A percentile compares a stretch with the other conserved stretches of the same genome.
These are phyloP conservation scores for Phytopythium sindhum DNA, from an alignment of 352 stramenopile species.

Conservation along the genomic window DNA sequence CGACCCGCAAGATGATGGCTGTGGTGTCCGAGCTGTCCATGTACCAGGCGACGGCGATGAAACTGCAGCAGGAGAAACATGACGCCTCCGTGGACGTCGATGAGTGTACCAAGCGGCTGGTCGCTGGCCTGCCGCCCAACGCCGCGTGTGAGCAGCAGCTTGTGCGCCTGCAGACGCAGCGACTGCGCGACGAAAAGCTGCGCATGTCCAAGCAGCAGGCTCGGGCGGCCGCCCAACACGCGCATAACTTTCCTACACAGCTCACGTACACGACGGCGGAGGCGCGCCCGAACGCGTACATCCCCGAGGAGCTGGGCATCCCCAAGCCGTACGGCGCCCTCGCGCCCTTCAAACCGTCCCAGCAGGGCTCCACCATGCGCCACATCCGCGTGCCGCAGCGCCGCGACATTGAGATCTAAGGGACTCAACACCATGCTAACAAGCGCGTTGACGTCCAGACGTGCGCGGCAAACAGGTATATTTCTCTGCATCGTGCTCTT, in stretches of 20 bases:
- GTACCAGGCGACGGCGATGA: slow-evolving; percentile 94
- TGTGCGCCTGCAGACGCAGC: slow-evolving; percentile 53
- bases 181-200: slow-evolving; percentile 44
- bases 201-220: slow-evolving; percentile 41
- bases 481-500: not conserved
- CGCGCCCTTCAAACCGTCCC: slow-evolving; percentile 91
- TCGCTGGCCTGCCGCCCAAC: slow-evolving; percentile 72
- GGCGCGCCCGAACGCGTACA: slow-evolving; percentile 92
- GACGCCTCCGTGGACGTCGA: slow-evolving; percentile 64
- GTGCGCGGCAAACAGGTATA: not conserved
- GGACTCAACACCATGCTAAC: too few species aligned
- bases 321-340: slow-evolving; percentile 91
- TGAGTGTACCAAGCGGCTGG: slow-evolving; percentile 48
- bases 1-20: slow-evolving; percentile 94
- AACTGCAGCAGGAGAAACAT: slow-evolving; percentile 92
- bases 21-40: slow-evolving; percentile 93
- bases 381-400: slow-evolving; percentile 88
- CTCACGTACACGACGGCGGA: slow-evolving; percentile 88
- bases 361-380: slow-evolving; percentile 88
- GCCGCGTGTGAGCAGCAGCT: slow-evolving; percentile 77
- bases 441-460: not conserved
- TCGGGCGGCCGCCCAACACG: slow-evolving; percentile 35
- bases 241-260: slow-evolving; percentile 64
- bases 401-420: slow-evolving; percentile 91
- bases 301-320: slow-evolving; percentile 90